A percentile compares a stretch with the other conserved stretches of the same genome.
These are phyloP conservation scores for Ophiocordyceps unilateralis DNA, from an alignment of 2,329 filamentous ascomycete species.

Conservation along the genomic window DNA sequence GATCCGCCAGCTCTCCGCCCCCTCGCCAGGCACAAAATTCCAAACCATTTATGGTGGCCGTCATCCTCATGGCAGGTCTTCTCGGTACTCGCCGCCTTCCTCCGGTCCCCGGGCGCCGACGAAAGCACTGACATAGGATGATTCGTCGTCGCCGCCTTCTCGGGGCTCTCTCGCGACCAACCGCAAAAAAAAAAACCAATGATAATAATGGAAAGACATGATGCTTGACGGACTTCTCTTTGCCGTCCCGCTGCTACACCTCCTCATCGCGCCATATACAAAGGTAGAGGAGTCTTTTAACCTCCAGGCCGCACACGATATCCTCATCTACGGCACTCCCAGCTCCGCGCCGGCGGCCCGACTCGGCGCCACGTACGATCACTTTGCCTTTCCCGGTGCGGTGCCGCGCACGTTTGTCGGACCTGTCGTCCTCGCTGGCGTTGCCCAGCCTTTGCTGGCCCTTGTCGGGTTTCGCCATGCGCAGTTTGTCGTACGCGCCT, in stretches of 20 bases:
- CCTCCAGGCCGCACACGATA: slow-evolving; percentile 83
- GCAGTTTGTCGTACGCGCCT: slow-evolving; percentile 50
- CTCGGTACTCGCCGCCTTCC: no score
- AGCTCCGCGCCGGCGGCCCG: slow-evolving; percentile 21
- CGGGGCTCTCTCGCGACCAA: no score
- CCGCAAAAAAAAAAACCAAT: no score
- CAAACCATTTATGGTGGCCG: no score
- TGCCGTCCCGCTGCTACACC: slow-evolving; percentile 49
- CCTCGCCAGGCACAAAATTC: no score
- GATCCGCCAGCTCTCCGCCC: no score
- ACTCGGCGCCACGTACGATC: slow-evolving; percentile 58
- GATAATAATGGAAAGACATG: no score
- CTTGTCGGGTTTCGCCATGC: slow-evolving; percentile 37
- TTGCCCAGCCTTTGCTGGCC: slow-evolving; percentile 49
- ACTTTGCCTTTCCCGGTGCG: slow-evolving; percentile 76
- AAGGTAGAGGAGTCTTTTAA: slow-evolving; percentile 99
- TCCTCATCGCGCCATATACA: slow-evolving; percentile 66
- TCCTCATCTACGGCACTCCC: slow-evolving; percentile 65
- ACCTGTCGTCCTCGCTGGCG: slow-evolving; percentile 53
- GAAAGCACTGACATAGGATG: no score
- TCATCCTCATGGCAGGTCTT: no score
- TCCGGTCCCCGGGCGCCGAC: no score
- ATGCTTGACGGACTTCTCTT: slow-evolving; percentile 19
- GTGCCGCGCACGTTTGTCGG: slow-evolving; percentile 87
- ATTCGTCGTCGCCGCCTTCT: no score